Conservation (phyloP, 768 basidiomycete species). For the Nidularia sp. region DNA sequence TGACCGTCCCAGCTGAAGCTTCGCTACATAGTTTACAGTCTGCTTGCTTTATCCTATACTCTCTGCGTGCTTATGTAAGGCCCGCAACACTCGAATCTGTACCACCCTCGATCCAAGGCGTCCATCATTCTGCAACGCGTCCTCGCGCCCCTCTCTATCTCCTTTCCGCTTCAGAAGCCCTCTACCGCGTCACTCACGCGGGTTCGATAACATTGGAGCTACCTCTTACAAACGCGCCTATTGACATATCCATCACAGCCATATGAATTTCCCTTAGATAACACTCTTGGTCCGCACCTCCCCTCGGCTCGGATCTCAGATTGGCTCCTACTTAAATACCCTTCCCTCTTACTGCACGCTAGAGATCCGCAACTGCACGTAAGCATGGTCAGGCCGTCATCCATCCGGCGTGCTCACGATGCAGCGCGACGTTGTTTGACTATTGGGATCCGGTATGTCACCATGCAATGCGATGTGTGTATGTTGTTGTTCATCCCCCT, state of each 20-base stretch:
- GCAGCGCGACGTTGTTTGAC: constrained; percentile 13
- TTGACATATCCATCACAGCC: constrained; percentile 6
- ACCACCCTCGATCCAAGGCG: no score
- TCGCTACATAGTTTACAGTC: no score
- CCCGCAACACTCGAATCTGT: no score
- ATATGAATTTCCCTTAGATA: constrained; percentile 17
- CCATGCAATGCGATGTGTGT: not conserved
- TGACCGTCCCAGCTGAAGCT: no score
- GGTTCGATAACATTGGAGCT: not conserved
- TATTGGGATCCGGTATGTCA: constrained; percentile 25
- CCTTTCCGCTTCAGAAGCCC: not conserved
- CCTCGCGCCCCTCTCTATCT: not conserved
- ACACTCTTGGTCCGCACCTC: constrained; percentile 7
- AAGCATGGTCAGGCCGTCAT: not conserved
- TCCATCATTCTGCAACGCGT: not conserved
- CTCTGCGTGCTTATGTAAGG: no score
- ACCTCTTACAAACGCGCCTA: not conserved
- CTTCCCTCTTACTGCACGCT: no score
- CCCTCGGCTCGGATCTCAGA: constrained; percentile 22
- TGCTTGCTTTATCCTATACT: no score
- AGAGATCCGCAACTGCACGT: no score
- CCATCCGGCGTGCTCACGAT: constrained; percentile 3
- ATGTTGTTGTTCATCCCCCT: not conserved
- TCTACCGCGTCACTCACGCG: not conserved
- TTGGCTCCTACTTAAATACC: not conserved